Evolutionary conservation across 768 basidiomycete species (phyloP).

Genomic region (Amyloporia xantha): DNA sequence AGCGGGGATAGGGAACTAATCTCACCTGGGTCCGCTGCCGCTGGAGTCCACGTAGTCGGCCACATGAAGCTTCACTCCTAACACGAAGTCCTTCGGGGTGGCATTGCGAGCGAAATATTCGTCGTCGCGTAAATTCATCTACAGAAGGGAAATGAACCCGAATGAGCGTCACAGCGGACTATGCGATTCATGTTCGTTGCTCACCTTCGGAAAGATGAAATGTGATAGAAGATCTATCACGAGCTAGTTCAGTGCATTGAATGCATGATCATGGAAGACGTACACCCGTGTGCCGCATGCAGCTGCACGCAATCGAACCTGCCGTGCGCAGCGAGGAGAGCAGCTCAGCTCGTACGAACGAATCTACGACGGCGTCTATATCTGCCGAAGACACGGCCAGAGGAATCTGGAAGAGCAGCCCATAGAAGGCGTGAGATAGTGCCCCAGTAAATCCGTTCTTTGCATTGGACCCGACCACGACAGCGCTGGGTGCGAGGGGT

Average conservation of each 20-base stretch:
- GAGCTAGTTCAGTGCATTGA: neutral
- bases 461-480: conserved; percentile 36
- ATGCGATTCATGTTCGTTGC: too few species aligned
- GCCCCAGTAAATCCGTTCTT: conserved; percentile 5
- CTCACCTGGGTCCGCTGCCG: conserved; percentile 22
- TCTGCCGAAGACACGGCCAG: conserved; percentile 50
- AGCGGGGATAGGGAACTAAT: too few species aligned
- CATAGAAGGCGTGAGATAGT: conserved; percentile 33
- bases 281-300: conserved; percentile 84
- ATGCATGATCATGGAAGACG: conserved; percentile 24
- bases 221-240: conserved; percentile 66
- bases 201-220: conserved; percentile 69
- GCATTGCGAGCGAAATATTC: conserved; percentile 43
- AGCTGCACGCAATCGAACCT: conserved; percentile 87
- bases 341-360: conserved; percentile 67
- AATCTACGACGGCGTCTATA: conserved; percentile 50
- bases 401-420: conserved; percentile 58
- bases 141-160: neutral
- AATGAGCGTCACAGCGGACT: too few species aligned
- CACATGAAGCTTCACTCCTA: conserved; percentile 78
- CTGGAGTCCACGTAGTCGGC: conserved; percentile 53
- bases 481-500: conserved; percentile 67
- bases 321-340: conserved; percentile 50
- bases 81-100: conserved; percentile 47
- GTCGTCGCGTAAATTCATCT: conserved; percentile 55